Evolutionary conservation across 164 flowering plant genomes (phyloP).

Genomic region (Taxillus chinensis): DNA sequence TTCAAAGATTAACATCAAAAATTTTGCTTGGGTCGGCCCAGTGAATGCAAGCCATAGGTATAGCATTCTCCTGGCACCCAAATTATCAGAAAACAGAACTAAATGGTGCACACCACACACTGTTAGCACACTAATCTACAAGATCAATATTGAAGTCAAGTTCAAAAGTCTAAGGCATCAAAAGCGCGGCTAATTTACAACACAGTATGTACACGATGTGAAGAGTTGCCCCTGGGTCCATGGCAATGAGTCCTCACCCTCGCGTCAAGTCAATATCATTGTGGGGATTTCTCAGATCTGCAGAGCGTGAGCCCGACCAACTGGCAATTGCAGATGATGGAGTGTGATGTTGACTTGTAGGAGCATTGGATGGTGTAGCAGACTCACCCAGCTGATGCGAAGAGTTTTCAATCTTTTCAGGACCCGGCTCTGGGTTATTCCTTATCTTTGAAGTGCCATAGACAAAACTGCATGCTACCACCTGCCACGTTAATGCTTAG

Average conservation of each 20-base stretch:
- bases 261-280: slow-evolving; percentile 71
- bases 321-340: slow-evolving; percentile 20
- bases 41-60: no score
- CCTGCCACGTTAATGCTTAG: slow-evolving; percentile 30
- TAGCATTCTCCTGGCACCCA: not conserved
- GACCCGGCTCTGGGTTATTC: slow-evolving; percentile 20
- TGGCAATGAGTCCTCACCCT: slow-evolving; percentile 29
- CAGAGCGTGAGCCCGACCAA: slow-evolving; percentile 51
- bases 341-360: slow-evolving; percentile 22
- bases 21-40: no score
- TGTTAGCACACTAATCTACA: slow-evolving; percentile 19
- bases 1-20: no score
- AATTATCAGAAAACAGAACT: slow-evolving; percentile 2
- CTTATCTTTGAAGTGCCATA: slow-evolving; percentile 42
- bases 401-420: slow-evolving; percentile 22
- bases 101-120: slow-evolving; percentile 8
- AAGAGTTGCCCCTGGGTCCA: slow-evolving; percentile 10
- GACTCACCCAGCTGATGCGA: slow-evolving; percentile 22
- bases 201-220: slow-evolving; percentile 29
- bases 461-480: slow-evolving; percentile 64
- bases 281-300: slow-evolving; percentile 38
- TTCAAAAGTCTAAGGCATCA: slow-evolving; percentile 3
- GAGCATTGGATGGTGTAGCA: slow-evolving; percentile 18
- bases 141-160: not conserved
- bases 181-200: slow-evolving; percentile 22